These are phyloP conservation scores for Geotrichum cucujoidarum DNA, from an alignment of 1,139 yeast genomes.

Conservation along the genomic window DNA sequence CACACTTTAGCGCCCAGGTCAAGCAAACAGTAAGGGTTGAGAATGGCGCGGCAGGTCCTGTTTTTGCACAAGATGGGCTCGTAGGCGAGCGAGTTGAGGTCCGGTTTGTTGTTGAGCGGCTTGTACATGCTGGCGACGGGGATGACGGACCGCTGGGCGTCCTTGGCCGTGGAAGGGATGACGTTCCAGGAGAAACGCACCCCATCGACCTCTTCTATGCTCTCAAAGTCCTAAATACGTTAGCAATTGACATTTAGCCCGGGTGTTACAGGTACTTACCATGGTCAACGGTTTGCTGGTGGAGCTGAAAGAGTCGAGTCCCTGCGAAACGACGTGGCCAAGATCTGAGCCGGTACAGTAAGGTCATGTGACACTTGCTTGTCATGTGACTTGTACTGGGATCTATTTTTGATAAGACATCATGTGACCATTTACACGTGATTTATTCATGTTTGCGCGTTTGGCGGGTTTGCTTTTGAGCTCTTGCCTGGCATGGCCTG, in stretches of 20 bases:
- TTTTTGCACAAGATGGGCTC: conserved; percentile 50
- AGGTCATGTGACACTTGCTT: not conserved
- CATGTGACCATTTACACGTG: no score
- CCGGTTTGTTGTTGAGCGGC: conserved; percentile 54
- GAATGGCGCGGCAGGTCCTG: conserved; percentile 49
- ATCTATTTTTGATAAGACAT: no score
- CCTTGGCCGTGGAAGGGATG: conserved; percentile 56
- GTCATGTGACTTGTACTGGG: no score
- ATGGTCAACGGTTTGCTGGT: not conserved
- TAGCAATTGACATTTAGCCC: not conserved
- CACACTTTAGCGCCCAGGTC: conserved; percentile 47
- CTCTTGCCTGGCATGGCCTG: no score
- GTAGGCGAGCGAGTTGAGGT: conserved; percentile 39
- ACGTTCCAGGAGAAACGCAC: conserved; percentile 64
- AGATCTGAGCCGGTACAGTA: not conserved
- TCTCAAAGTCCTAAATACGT: conserved; percentile 45
- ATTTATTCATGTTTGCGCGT: no score
- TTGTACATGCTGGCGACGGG: conserved; percentile 65
- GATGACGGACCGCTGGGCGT: conserved; percentile 53
- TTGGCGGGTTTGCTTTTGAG: no score
- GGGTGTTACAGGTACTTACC: not conserved
- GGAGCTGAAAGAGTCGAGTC: no score
- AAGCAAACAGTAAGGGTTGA: conserved; percentile 51
- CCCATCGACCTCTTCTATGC: conserved; percentile 62
- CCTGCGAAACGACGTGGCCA: no score